Conservation (phyloP, 306 rosid genomes). For the Purshia tridentata region DNA sequence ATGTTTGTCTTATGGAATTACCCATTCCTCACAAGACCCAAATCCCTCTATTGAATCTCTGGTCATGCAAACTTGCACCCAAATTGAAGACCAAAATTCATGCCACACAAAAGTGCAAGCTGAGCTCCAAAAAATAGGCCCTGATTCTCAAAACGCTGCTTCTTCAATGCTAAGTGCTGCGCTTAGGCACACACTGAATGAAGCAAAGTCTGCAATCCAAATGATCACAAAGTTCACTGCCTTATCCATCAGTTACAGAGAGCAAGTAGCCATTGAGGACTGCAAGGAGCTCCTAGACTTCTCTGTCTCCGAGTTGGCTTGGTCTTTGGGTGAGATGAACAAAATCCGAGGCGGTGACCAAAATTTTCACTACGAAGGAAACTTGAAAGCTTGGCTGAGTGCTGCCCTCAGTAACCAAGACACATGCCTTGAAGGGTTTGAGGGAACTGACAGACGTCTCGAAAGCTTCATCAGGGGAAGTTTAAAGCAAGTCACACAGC, state of each 20-base stretch:
- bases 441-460: slow-evolving; percentile 76
- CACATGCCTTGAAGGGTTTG: slow-evolving; percentile 94
- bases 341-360: slow-evolving; percentile 51
- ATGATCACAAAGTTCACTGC: slow-evolving; percentile 63
- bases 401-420: slow-evolving; percentile 97
- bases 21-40: slow-evolving; percentile 35
- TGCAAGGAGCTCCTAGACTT: slow-evolving; percentile 92
- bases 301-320: slow-evolving; percentile 80
- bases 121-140: slow-evolving; percentile 46
- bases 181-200: slow-evolving; percentile 55
- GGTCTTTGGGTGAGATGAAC: slow-evolving; percentile 79
- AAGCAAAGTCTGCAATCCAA: slow-evolving; percentile 62
- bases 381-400: slow-evolving; percentile 88
- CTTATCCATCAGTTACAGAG: slow-evolving; percentile 62
- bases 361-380: slow-evolving; percentile 47
- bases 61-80: slow-evolving; percentile 60
- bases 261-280: slow-evolving; percentile 77
- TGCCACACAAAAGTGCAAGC: slow-evolving; percentile 59
- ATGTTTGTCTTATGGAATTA: slow-evolving; percentile 28
- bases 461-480: slow-evolving; percentile 74
- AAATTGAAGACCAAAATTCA: slow-evolving; percentile 47
- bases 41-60: slow-evolving; percentile 49
- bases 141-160: slow-evolving; percentile 25
- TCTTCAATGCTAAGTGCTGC: slow-evolving; percentile 65
- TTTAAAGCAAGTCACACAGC: slow-evolving; percentile 76